These are phyloP conservation scores for Fagopyrum tataricum DNA, from an alignment of 148 eudicot genomes.

Conservation along the genomic window DNA sequence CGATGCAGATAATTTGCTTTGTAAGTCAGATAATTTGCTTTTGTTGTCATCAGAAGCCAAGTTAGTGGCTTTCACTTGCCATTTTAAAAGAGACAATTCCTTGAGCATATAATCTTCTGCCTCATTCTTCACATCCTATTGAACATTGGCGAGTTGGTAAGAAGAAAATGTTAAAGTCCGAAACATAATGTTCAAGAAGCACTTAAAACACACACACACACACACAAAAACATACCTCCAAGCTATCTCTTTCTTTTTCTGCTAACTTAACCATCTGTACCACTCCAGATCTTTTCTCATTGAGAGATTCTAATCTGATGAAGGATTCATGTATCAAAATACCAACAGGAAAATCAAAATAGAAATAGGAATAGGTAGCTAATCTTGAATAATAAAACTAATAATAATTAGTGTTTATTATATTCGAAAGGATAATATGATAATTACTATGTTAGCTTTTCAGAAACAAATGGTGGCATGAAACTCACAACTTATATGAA, in stretches of 20 bases:
- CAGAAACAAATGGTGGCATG: neutral
- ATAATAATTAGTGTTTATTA: neutral
- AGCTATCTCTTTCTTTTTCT: constrained; percentile 85
- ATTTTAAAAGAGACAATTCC: constrained; percentile 69
- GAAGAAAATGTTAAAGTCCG: neutral
- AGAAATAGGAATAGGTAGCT: neutral
- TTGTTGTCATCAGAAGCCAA: constrained; percentile 66
- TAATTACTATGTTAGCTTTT: neutral
- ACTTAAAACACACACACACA: neutral
- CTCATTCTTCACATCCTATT: constrained; percentile 84
- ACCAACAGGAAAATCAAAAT: neutral
- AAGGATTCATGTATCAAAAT: neutral
- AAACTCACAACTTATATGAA: constrained; percentile 69
- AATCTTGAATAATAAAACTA: neutral
- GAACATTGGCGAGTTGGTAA: neutral
- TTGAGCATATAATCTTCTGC: constrained; percentile 94
- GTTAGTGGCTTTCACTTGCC: constrained; percentile 91
- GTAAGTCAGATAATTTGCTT: constrained; percentile 42
- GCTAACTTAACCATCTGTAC: constrained; percentile 98
- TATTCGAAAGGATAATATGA: neutral
- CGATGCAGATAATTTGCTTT: constrained; percentile 46
- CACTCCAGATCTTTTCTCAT: constrained; percentile 88
- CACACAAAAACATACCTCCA: constrained; percentile 46
- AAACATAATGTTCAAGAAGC: neutral
- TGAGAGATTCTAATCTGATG: constrained; percentile 69